Evolutionary conservation across 306 rosid genomes (phyloP).

Genomic region (Cicer cuneatum): DNA sequence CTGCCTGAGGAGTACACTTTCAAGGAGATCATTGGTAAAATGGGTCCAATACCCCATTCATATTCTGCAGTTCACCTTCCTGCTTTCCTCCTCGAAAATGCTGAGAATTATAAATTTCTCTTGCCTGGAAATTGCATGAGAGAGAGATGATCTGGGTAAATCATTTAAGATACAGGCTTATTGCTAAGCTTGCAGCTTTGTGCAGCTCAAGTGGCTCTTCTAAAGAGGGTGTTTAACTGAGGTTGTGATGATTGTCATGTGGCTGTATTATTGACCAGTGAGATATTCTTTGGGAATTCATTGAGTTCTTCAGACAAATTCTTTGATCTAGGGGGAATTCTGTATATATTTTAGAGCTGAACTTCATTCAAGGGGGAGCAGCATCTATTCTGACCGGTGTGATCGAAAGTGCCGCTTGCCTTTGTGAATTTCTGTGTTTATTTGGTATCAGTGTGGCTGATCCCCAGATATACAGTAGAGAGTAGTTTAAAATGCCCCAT

Average conservation of each 20-base stretch:
- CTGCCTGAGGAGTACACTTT: slow-evolving; percentile 97
- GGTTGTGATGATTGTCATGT: slow-evolving; percentile 52
- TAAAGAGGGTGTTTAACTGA: slow-evolving; percentile 49
- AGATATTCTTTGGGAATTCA: slow-evolving; percentile 69
- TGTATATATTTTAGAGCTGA: slow-evolving; percentile 74
- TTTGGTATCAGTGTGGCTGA: slow-evolving; percentile 49
- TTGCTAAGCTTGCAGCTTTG: slow-evolving; percentile 56
- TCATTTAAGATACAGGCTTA: slow-evolving; percentile 39
- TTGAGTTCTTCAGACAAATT: slow-evolving; percentile 56
- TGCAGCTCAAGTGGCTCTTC: slow-evolving; percentile 61
- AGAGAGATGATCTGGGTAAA: slow-evolving; percentile 58
- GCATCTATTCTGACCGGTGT: slow-evolving; percentile 39
- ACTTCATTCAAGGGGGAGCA: slow-evolving; percentile 54
- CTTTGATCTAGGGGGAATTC: slow-evolving; percentile 58
- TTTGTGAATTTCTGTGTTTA: slow-evolving; percentile 46
- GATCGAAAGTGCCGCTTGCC: slow-evolving; percentile 44
- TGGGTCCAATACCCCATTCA: slow-evolving; percentile 98
- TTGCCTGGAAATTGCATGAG: slow-evolving; percentile 91
- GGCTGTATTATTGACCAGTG: slow-evolving; percentile 54
- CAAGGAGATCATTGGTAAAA: slow-evolving; percentile 92
- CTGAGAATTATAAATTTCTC: slow-evolving; percentile 78
- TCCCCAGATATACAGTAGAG: slow-evolving; percentile 49
- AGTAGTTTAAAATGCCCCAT: slow-evolving; percentile 46
- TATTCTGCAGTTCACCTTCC: slow-evolving; percentile 97
- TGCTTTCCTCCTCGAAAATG: slow-evolving; percentile 82